Evolutionary conservation across 2,329 filamentous ascomycete species (phyloP), one percentile per base, ranked within the genome.

Genomic region (Kalaharituber pfeilii): DNA sequence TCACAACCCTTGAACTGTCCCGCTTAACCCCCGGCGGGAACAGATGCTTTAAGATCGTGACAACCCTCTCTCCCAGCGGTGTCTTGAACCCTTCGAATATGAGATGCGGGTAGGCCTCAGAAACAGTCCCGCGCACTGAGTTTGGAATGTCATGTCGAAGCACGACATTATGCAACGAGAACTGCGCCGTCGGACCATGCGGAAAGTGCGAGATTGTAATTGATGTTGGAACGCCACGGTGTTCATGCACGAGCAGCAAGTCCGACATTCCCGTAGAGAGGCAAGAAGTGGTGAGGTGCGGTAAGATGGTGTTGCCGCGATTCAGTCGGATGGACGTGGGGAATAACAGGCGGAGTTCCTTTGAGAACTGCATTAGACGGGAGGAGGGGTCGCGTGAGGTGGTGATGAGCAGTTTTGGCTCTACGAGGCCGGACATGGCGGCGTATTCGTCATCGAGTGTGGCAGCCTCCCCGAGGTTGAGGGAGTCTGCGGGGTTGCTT

Each of bases 1-100:
- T 94, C 8, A 98, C 84, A 0, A 98, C 82, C 60, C 91, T 75
- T 45, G 89, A 89, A 20, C 93, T 73, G 68, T 93, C 94, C 29
- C 74, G 74, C 60, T 79, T 82, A 65, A 69, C 75, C 7, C 81
- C 85, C 0, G 93, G 91, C 5, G 91, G 91, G 65, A 95, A 98
- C 2, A 95, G 71, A 63, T 98, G 89, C 69, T 96, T 94, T 42
- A 98, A 69, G 13, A 96, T 84, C 67, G 93, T 88, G 51, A 87
- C 84, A 15, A 95, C 80, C 18, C 91, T 78, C 63, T 81, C 75
- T 53, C 91, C 91, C 5, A 96, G 72, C 29, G 77, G 77, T 5
- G 84, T 86, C 4, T 76, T 83, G 70, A 98, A 96, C 2, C 87
- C 87, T 65, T 98, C 91, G 64, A 98, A 96, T 59, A 98, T 85